Evolutionary conservation across 345 rosid species (phyloP).

Genomic region (Euclidium syriacum): DNA sequence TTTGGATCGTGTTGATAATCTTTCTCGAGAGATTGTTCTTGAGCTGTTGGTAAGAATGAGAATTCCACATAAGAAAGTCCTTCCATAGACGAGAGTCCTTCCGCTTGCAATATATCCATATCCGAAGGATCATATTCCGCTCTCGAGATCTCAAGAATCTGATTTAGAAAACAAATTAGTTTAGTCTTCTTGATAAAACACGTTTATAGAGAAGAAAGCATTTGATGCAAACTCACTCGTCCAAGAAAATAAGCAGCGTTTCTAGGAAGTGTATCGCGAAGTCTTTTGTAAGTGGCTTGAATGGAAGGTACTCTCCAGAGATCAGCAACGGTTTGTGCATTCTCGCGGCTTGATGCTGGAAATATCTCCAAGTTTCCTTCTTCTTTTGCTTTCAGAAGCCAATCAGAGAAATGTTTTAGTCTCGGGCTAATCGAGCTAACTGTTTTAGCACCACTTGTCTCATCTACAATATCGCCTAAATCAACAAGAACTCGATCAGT

Average conservation of each 20-base stretch:
- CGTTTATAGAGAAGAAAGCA: constrained; percentile 2
- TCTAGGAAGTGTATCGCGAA: constrained; percentile 63
- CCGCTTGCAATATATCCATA: constrained; percentile 74
- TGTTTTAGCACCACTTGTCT: constrained; percentile 29
- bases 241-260: constrained; percentile 75
- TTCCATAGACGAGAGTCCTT: constrained; percentile 62
- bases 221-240: constrained; percentile 45
- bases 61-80: constrained; percentile 73
- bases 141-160: constrained; percentile 80
- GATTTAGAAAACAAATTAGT: constrained; percentile 10
- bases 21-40: constrained; percentile 26
- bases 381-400: constrained; percentile 60
- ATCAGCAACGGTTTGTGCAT: constrained; percentile 58
- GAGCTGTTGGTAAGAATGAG: constrained; percentile 45
- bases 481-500: constrained; percentile 8
- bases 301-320: constrained; percentile 71
- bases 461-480: constrained; percentile 34
- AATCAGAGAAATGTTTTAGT: constrained; percentile 62
- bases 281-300: constrained; percentile 72
- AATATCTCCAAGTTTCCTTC: constrained; percentile 75
- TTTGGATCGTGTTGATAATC: constrained; percentile 43
- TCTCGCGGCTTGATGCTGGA: constrained; percentile 58
- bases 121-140: constrained; percentile 71
- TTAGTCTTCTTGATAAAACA: constrained; percentile 2
- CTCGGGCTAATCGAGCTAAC: constrained; percentile 44